Evolutionary conservation across 2,329 filamentous ascomycete species (phyloP).

Genomic region (Sphaerulina vaccinii): DNA sequence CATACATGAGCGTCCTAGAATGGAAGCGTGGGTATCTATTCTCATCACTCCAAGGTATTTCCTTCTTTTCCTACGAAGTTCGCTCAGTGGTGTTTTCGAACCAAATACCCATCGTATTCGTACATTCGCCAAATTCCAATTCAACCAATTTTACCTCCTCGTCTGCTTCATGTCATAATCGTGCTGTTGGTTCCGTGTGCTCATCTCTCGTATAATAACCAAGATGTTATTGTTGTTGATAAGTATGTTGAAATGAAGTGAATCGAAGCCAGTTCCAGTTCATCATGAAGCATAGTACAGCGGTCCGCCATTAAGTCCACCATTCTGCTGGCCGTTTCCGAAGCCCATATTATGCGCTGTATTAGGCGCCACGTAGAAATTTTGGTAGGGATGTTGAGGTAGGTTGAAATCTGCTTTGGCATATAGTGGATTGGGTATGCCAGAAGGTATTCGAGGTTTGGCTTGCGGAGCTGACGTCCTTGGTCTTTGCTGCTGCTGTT

Average conservation of each 20-base stretch:
- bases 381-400: conserved; percentile 78
- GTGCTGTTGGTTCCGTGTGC: background rate
- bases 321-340: conserved; percentile 9
- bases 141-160: background rate
- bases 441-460: conserved; percentile 42
- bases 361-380: conserved; percentile 70
- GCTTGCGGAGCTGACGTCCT: conserved; percentile 17
- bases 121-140: background rate
- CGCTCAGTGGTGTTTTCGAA: too few relatives aligned
- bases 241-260: background rate
- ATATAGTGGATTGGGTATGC: conserved; percentile 68
- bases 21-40: too few relatives aligned
- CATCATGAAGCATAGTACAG: conserved; percentile 10
- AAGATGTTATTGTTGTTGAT: background rate
- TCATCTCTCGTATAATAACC: background rate
- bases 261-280: background rate
- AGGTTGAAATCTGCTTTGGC: conserved; percentile 71
- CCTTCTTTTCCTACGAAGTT: too few relatives aligned
- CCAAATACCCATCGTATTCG: too few relatives aligned
- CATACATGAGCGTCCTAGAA: too few relatives aligned
- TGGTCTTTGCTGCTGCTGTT: conserved; percentile 13
- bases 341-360: conserved; percentile 8
- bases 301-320: conserved; percentile 1
- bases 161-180: background rate
- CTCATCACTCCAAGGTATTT: too few relatives aligned